These are phyloP conservation scores for Mayamaea pseudoterrestris DNA, from an alignment of 108 stramenopile species.

Conservation along the genomic window DNA sequence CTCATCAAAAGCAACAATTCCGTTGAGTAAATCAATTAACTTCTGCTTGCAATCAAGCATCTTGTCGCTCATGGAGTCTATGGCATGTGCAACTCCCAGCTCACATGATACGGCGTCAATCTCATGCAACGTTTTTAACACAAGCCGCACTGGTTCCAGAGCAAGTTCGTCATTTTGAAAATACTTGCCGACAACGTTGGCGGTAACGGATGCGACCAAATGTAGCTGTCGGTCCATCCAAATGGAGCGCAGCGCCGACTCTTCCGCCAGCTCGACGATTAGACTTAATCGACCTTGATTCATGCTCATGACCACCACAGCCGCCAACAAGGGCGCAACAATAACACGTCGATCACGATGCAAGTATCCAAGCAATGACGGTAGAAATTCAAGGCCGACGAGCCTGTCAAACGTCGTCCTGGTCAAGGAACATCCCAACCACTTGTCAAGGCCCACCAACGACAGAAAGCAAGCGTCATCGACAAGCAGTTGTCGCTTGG, in stretches of 20 bases:
- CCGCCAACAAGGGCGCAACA: conserved; percentile 4
- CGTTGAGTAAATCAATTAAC: not conserved
- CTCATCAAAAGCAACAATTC: too few relatives aligned
- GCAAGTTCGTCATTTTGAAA: not conserved
- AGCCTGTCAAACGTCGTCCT: not conserved
- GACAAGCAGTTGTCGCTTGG: not conserved
- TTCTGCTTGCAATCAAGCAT: not conserved
- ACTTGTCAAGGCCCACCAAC: not conserved
- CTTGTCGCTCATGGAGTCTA: not conserved
- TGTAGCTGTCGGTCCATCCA: conserved; percentile 13
- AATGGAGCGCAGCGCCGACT: conserved; percentile 4
- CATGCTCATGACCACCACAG: not conserved
- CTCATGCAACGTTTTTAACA: conserved; percentile 9
- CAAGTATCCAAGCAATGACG: not conserved
- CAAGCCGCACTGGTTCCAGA: not conserved
- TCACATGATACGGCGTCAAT: conserved; percentile 16
- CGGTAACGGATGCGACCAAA: conserved; percentile 15
- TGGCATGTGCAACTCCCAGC: conserved; percentile 19
- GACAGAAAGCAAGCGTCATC: not conserved
- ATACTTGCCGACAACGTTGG: conserved; percentile 7
- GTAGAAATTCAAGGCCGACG: not conserved
- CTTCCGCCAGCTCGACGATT: not conserved
- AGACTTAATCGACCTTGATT: not conserved
- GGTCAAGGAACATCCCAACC: conserved; percentile 1
- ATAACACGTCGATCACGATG: not conserved